A percentile compares a stretch with the other conserved stretches of the same genome.
These are phyloP conservation scores for Arthroderma uncinatum DNA, from an alignment of 2,329 filamentous ascomycete genomes.

Conservation along the genomic window DNA sequence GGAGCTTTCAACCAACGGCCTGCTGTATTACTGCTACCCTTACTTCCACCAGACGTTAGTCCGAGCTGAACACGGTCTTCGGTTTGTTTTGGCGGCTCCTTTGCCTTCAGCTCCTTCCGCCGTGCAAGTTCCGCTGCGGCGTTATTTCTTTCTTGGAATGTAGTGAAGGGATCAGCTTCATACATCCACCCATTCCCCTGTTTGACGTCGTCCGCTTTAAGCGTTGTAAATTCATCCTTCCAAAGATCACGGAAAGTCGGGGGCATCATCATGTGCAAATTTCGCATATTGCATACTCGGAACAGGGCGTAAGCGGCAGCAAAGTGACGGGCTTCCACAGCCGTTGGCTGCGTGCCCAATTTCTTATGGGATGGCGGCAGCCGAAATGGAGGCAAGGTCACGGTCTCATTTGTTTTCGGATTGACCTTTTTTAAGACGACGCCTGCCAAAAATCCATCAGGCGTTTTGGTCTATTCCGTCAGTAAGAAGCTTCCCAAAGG, in stretches of 20 bases:
- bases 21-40: conserved; percentile 16
- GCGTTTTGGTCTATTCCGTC: conserved; percentile 47
- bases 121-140: conserved; percentile 65
- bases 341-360: conserved; percentile 62
- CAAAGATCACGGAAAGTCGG: conserved; percentile 81
- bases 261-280: conserved; percentile 86
- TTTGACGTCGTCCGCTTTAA: conserved; percentile 71
- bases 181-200: conserved; percentile 80
- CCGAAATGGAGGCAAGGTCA: conserved; percentile 67
- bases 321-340: conserved; percentile 85
- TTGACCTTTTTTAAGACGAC: conserved; percentile 66
- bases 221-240: conserved; percentile 71
- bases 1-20: conserved; percentile 63
- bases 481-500: conserved; percentile 14
- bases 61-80: conserved; percentile 47
- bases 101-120: conserved; percentile 53
- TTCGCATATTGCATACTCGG: conserved; percentile 87
- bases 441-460: conserved; percentile 65
- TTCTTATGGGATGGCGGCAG: conserved; percentile 67
- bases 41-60: conserved; percentile 27
- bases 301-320: conserved; percentile 87
- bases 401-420: conserved; percentile 68
- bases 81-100: conserved; percentile 46
- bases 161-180: conserved; percentile 84
- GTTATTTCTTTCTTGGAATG: conserved; percentile 66